phyloP scores from a whole-genome alignment of 192 early-diverging fungal genomes.

The Jimgerdemannia lactiflua region DNA sequence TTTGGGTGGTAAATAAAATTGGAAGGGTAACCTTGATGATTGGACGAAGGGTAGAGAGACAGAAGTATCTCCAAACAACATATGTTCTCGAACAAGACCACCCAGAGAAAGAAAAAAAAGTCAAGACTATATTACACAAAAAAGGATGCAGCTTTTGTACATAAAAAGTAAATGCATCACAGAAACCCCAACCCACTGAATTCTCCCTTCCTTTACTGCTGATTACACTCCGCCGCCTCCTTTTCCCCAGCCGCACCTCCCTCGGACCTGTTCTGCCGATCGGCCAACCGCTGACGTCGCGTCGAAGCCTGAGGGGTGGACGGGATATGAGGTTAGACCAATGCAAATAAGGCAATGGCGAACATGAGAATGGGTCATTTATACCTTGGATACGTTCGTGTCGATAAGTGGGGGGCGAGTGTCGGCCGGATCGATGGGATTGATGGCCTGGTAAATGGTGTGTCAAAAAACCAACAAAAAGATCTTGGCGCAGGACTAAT shows the following conservation, averaged over 20 bases:
- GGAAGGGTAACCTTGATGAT: background rate
- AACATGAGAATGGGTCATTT: background rate
- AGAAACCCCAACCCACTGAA: too few relatives aligned
- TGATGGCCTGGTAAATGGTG: background rate
- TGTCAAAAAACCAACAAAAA: background rate
- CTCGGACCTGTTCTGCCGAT: background rate
- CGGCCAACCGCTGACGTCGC: background rate
- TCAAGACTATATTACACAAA: too few relatives aligned
- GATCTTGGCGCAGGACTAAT: background rate
- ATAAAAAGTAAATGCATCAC: too few relatives aligned
- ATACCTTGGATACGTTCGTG: background rate
- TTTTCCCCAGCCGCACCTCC: background rate
- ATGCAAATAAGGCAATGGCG: background rate
- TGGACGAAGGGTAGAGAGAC: too few relatives aligned
- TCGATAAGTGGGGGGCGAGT: background rate
- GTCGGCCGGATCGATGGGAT: background rate
- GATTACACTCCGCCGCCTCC: background rate
- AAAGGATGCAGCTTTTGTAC: too few relatives aligned
- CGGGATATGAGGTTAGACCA: too few relatives aligned
- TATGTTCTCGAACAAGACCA: too few relatives aligned
- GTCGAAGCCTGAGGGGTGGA: background rate
- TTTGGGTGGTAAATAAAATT: background rate
- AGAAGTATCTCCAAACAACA: too few relatives aligned
- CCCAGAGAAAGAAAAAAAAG: too few relatives aligned
- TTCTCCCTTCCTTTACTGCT: background rate